Evolutionary conservation across 257 asterid species (phyloP).

Genomic region (Agastache rugosa): DNA sequence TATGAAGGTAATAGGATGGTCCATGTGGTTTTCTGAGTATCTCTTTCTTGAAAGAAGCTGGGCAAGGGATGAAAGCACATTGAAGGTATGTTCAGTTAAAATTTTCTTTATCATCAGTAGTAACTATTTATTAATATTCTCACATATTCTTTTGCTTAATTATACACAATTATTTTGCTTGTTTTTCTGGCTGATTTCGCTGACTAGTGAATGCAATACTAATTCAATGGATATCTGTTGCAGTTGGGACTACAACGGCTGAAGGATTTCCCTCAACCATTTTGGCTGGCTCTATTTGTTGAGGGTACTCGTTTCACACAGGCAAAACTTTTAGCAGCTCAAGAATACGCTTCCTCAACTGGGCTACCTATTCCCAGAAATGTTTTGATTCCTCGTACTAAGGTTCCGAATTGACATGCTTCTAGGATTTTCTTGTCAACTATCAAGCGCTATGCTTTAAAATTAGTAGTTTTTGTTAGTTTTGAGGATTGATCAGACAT

Average conservation of each 20-base stretch:
- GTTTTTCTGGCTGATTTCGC: constrained; percentile 17
- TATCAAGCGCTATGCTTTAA: constrained; percentile 16
- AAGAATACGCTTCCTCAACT: constrained; percentile 81
- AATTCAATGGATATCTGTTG: constrained; percentile 38
- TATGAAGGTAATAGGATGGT: constrained; percentile 96
- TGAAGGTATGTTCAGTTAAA: constrained; percentile 62
- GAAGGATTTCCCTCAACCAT: constrained; percentile 84
- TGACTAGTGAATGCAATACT: constrained; percentile 26
- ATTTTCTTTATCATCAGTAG: constrained; percentile 15
- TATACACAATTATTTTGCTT: neutral
- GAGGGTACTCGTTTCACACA: constrained; percentile 97
- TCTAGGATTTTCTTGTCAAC: constrained; percentile 24
- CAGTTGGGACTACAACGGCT: constrained; percentile 80
- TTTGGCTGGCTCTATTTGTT: constrained; percentile 94
- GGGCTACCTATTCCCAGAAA: constrained; percentile 89
- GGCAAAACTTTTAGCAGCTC: constrained; percentile 95
- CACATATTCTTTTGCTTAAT: constrained; percentile 14
- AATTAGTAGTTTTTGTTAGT: neutral
- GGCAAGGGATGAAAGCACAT: constrained; percentile 88
- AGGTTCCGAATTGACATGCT: constrained; percentile 55
- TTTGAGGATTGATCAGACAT: neutral
- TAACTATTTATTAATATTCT: constrained; percentile 11
- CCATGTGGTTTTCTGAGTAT: constrained; percentile 98
- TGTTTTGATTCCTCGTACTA: constrained; percentile 95
- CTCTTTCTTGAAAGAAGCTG: constrained; percentile 97